Percentiles rank a stretch among this genome's conserved stretches.
phyloP scores from a whole-genome alignment of 305 asterid genomes.

The Lippia alba region DNA sequence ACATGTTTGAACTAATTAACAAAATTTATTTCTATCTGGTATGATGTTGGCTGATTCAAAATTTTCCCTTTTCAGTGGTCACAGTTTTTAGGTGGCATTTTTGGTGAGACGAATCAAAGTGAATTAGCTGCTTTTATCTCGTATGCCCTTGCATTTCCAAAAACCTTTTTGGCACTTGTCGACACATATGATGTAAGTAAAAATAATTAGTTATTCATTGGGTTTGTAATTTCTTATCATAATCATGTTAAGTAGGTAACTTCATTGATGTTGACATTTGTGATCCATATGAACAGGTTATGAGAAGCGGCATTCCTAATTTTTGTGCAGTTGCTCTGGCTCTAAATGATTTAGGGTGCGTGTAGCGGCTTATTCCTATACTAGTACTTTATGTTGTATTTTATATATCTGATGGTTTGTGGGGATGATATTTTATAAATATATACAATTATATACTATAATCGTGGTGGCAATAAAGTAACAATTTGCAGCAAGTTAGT shows the following conservation, averaged over 20 bases:
- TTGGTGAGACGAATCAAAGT: slow-evolving; percentile 90
- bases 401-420: slow-evolving; percentile 19
- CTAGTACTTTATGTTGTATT: slow-evolving; percentile 20
- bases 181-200: slow-evolving; percentile 93
- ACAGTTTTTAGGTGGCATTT: slow-evolving; percentile 60
- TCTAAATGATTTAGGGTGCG: slow-evolving; percentile 69
- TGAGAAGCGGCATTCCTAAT: slow-evolving; percentile 95
- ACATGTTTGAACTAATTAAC: background rate
- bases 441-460: background rate
- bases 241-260: slow-evolving; percentile 10
- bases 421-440: slow-evolving; percentile 5
- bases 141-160: slow-evolving; percentile 92
- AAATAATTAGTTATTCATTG: slow-evolving; percentile 27
- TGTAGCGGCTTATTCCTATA: slow-evolving; percentile 29
- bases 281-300: slow-evolving; percentile 52
- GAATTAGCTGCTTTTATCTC: slow-evolving; percentile 86
- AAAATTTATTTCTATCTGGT: background rate
- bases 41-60: slow-evolving; percentile 32
- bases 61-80: slow-evolving; percentile 65
- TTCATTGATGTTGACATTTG: slow-evolving; percentile 13
- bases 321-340: slow-evolving; percentile 99
- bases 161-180: slow-evolving; percentile 83
- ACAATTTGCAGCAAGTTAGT: background rate
- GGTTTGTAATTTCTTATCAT: slow-evolving; percentile 17
- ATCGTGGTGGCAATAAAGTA: background rate